Percentiles rank a stretch among this genome's conserved stretches.
These are phyloP conservation scores for Delphinella strobiligena DNA, from an alignment of 2,329 filamentous ascomycete species.

Conservation along the genomic window DNA sequence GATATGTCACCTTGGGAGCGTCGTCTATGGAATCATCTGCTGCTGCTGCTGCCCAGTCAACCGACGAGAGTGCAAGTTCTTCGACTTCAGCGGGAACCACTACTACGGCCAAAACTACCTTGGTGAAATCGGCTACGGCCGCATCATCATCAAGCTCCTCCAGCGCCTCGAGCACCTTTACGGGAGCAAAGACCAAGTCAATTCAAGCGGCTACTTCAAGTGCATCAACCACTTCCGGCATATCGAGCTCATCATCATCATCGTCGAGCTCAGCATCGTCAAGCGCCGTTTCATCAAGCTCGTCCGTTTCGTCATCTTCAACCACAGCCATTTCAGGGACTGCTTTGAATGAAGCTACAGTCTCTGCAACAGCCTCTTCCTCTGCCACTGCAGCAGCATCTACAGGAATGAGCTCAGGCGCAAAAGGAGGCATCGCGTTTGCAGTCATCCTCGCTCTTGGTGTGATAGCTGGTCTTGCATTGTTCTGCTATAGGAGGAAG, in stretches of 20 bases:
- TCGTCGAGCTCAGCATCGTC: conserved; percentile 3
- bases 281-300: background rate
- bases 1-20: conserved; percentile 16
- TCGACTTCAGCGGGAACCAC: conserved; percentile 10
- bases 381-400: conserved; percentile 7
- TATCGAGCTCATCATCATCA: conserved; percentile 2
- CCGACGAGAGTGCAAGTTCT: background rate
- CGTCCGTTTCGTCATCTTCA: conserved; percentile 2
- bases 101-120: conserved; percentile 8
- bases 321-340: background rate
- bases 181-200: background rate
- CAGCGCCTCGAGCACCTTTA: conserved; percentile 5
- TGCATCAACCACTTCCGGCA: conserved; percentile 2
- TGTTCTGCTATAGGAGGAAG: conserved; percentile 62
- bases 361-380: conserved; percentile 3
- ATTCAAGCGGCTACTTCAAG: background rate
- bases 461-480: conserved; percentile 52
- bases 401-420: conserved; percentile 31
- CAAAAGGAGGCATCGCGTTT: conserved; percentile 74
- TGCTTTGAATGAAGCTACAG: conserved; percentile 1
- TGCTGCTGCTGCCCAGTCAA: background rate
- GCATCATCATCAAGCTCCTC: conserved; percentile 4
- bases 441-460: conserved; percentile 63
- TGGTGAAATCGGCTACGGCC: conserved; percentile 8
- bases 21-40: background rate